Evolutionary conservation across 1,284 basidiomycete species (phyloP), one percentile per base, ranked within the genome.

Genomic region (Entoloma clypeatum): DNA sequence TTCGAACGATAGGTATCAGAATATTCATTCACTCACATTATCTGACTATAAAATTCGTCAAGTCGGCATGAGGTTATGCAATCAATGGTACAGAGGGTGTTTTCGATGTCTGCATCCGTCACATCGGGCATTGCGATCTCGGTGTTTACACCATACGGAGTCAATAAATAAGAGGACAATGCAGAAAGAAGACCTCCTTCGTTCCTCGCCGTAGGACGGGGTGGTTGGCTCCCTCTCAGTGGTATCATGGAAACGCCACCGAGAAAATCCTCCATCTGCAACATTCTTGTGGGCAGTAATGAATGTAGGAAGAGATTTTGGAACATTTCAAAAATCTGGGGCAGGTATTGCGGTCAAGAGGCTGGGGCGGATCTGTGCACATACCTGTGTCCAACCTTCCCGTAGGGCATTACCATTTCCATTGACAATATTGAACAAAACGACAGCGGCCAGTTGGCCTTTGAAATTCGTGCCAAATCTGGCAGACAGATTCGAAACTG

Each of bases 191-290:
- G 71, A 13, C 96, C 96, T 41, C 87, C 87, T 48, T 97, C 93
- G 33, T 76, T 76, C 53, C 91, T 69, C 11, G 81, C 69, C 39
- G 81, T 71, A 16, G 78, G 64, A 18, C 77, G 74, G n/a, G 77
- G 71, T 0, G 87, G 82, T 42, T 81, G 76, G 39, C 77, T 78
- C 27, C 89, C 78, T 52, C 86, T 81, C 23, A 95, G 72, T 22
- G 95, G 92, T 53, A 98, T 96, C 62, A 84, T 86, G 2, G 89
- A 88, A 13, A 83, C 79, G 6, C 89, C 89, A 18, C 90, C 91
- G 10, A 96, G 72, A 65, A 98, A 98, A 60, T 98, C 95, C 59
- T 94, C 92, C 88, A 97, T 94, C 58, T 91, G 86, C n/a, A 94
- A 70, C 82, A 99, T 88, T 39, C 81, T 74, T 4, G 73, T 77